A percentile compares a stretch with the other conserved stretches of the same genome.
These are phyloP conservation scores for Fusarium graminum DNA, from an alignment of 2,329 filamentous ascomycete species.

Conservation along the genomic window DNA sequence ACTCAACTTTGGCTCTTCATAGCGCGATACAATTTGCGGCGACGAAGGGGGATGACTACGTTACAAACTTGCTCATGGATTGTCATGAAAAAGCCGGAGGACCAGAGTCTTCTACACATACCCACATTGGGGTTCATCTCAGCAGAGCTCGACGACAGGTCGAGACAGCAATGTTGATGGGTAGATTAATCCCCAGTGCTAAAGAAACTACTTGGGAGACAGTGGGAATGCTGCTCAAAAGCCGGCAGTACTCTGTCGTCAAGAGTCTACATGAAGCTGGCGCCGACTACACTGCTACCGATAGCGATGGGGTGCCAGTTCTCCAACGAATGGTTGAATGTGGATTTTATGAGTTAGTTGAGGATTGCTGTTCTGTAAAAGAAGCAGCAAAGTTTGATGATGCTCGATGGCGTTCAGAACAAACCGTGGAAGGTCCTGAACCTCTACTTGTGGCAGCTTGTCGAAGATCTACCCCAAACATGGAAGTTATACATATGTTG, in stretches of 20 bases:
- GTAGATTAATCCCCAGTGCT: background rate
- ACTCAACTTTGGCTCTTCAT: slow-evolving; percentile 5
- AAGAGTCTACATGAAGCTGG: slow-evolving; percentile 18
- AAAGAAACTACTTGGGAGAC: slow-evolving; percentile 18
- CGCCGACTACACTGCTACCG: slow-evolving; percentile 17
- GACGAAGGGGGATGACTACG: slow-evolving; percentile 25
- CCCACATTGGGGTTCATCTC: slow-evolving; percentile 5
- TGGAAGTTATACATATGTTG: slow-evolving; percentile 33
- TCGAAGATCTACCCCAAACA: slow-evolving; percentile 27
- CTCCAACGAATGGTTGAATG: slow-evolving; percentile 17
- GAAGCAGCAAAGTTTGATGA: slow-evolving; percentile 18
- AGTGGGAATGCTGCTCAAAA: slow-evolving; percentile 11
- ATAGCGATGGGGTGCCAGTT: background rate
- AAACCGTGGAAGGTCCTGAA: background rate
- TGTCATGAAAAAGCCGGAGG: slow-evolving; percentile 12
- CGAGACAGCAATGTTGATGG: slow-evolving; percentile 17
- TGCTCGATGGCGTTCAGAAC: background rate
- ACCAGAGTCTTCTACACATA: background rate
- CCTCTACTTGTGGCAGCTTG: slow-evolving; percentile 25
- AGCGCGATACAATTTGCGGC: slow-evolving; percentile 31
- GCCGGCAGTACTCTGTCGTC: slow-evolving; percentile 29
- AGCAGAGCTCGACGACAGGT: slow-evolving; percentile 26
- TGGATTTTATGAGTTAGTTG: slow-evolving; percentile 31
- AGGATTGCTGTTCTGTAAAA: slow-evolving; percentile 24
- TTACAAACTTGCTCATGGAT: slow-evolving; percentile 17